phyloP scores from a whole-genome alignment of 1,139 yeast genomes.

The Hansenula lynferdii region DNA sequence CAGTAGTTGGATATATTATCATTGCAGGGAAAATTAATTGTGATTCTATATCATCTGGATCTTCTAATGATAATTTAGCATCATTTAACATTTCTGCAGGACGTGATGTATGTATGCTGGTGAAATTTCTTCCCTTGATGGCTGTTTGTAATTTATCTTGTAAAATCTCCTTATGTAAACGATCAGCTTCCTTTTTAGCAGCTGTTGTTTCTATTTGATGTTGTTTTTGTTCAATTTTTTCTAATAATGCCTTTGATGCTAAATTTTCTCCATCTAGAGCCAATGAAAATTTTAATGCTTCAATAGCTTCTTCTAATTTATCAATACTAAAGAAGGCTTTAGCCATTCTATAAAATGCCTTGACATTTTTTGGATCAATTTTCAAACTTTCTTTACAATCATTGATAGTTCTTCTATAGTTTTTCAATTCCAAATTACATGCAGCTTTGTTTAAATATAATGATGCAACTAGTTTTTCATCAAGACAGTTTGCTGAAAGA shows the following conservation, averaged over 20 bases:
- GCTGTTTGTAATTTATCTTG: constrained; percentile 45
- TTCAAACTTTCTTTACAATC: constrained; percentile 75
- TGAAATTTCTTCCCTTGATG: constrained; percentile 48
- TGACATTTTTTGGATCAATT: constrained; percentile 64
- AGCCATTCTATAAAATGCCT: constrained; percentile 84
- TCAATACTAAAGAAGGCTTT: constrained; percentile 71
- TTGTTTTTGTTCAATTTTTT: constrained; percentile 38
- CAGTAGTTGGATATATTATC: constrained; percentile 79
- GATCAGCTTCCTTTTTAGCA: constrained; percentile 22
- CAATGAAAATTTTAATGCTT: constrained; percentile 61
- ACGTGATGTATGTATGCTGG: constrained; percentile 40
- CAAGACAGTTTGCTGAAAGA: constrained; percentile 61
- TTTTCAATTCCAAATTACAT: constrained; percentile 78
- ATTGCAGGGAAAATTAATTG: constrained; percentile 77
- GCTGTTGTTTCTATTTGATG: constrained; percentile 21
- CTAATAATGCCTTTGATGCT: constrained; percentile 42
- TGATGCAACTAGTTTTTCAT: constrained; percentile 50
- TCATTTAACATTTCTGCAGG: constrained; percentile 38
- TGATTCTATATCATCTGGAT: constrained; percentile 68
- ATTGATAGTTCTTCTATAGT: constrained; percentile 80
- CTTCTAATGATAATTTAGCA: constrained; percentile 49
- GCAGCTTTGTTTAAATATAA: constrained; percentile 84
- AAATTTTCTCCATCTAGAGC: constrained; percentile 52
- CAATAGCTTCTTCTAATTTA: constrained; percentile 66
- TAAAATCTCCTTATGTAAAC: constrained; percentile 24